Conservation (phyloP, 441 rosid genomes). For the Manihot esculenta region DNA sequence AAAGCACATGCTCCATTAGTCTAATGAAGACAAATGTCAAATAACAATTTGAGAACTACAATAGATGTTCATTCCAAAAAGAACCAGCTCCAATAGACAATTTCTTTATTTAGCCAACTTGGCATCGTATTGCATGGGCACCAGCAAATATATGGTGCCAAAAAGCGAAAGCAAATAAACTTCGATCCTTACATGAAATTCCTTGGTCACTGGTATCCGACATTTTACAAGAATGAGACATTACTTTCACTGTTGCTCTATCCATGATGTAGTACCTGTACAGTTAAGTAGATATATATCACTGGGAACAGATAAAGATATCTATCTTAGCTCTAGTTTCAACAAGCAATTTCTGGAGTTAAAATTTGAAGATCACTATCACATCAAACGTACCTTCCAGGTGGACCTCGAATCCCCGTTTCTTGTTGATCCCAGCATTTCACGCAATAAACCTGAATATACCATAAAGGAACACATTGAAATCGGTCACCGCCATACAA, state of each 20-base stretch:
- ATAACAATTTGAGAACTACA: neutral
- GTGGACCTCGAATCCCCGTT: constrained; percentile 60
- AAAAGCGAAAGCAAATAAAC: neutral
- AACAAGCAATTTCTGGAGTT: neutral
- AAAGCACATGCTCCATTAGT: neutral
- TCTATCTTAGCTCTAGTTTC: neutral
- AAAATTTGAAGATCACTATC: neutral
- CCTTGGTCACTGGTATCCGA: constrained; percentile 97
- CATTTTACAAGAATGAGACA: constrained; percentile 94
- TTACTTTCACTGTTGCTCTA: constrained; percentile 85
- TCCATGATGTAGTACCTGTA: constrained; percentile 94
- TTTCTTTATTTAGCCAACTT: neutral
- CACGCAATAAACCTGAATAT: constrained; percentile 61
- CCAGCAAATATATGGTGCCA: neutral
- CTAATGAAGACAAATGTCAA: neutral
- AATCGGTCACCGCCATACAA: neutral
- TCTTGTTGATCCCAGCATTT: constrained; percentile 85
- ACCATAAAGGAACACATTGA: neutral
- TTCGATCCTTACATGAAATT: constrained; percentile 65
- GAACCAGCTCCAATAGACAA: neutral
- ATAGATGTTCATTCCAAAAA: neutral
- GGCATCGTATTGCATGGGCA: neutral
- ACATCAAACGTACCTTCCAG: constrained; percentile 67
- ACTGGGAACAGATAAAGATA: neutral
- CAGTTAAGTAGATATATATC: neutral